Evolutionary conservation across 2,329 filamentous ascomycete species (phyloP), one percentile per base, ranked within the genome.

Genomic region (Fusarium tricinctum): DNA sequence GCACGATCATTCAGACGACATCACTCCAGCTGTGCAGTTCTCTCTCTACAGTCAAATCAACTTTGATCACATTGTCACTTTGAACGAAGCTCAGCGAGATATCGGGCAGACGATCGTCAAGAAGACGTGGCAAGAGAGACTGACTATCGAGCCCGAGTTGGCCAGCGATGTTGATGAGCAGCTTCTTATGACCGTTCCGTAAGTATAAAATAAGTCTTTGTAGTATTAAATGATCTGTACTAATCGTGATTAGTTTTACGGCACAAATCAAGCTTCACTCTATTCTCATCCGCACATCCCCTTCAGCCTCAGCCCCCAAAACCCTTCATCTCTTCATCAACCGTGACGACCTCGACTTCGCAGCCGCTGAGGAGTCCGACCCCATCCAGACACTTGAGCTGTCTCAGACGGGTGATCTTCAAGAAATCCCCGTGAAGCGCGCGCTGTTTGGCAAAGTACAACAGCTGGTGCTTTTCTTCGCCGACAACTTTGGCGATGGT

Each of bases 191-290:
- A 90, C 91, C 67, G 87, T 98, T 38, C 96, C 96, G 92, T 97
- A 81, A 71, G 92, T 84, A 2, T 8, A 54, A 7, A 1, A 2
- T 6, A 54, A 6, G 1, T 6, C 13, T n/a, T 8, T n/a, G 7
- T 33, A 5, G 38, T 13, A 23, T 2, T 35, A 5, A 30, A 32
- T 4, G 2, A 12, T 20, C 1, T 48, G 14, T 15, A 46, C 49
- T 69, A 1, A 69, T 14, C 13, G 6, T 43, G 4, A 26, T 58
- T 68, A 97, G 93, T 3, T 99, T 99, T 82, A 94, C 94, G 2
- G 94, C 92, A 47, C 94, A 97, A 80, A 89, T 97, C 63, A 97
- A 97, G 76, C 89, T 99, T 1, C 94, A 98, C 81, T 90, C 92
- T 26, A 89, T 99, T 76, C 86, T 97, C 23, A 81, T 99, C 61